Percentiles rank a stretch among this genome's conserved stretches.
Evolutionary conservation across 2,329 filamentous ascomycete genomes (phyloP).

Genomic region (Trichoderma koningiopsis): DNA sequence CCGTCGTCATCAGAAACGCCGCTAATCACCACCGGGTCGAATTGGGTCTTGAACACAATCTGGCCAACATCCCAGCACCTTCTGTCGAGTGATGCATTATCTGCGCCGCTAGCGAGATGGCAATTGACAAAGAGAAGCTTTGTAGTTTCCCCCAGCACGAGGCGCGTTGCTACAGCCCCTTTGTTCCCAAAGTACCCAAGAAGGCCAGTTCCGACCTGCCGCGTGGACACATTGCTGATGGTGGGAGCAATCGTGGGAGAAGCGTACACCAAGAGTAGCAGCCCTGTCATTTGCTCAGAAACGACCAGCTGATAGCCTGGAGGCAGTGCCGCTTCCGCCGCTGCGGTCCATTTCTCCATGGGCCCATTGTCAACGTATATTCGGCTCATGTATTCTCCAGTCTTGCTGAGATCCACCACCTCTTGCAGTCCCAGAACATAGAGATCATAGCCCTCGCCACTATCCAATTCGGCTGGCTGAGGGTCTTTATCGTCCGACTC

Average conservation of each 20-base stretch:
- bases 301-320: slow-evolving; percentile 74
- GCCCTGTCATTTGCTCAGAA: slow-evolving; percentile 81
- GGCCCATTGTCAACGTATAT: slow-evolving; percentile 72
- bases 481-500: slow-evolving; percentile 41
- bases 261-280: slow-evolving; percentile 83
- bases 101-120: slow-evolving; percentile 85
- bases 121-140: slow-evolving; percentile 87
- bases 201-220: slow-evolving; percentile 82
- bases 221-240: slow-evolving; percentile 79
- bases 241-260: slow-evolving; percentile 73
- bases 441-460: slow-evolving; percentile 73
- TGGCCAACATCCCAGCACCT: slow-evolving; percentile 89
- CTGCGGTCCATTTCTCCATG: slow-evolving; percentile 77
- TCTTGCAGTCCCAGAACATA: slow-evolving; percentile 93
- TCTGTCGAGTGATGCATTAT: slow-evolving; percentile 74
- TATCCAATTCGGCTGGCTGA: slow-evolving; percentile 49
- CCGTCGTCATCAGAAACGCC: slow-evolving; percentile 67
- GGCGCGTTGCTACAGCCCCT: slow-evolving; percentile 77
- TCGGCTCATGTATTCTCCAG: slow-evolving; percentile 72
- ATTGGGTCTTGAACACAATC: slow-evolving; percentile 73
- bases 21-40: slow-evolving; percentile 69
- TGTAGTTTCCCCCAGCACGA: slow-evolving; percentile 88
- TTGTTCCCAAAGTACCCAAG: slow-evolving; percentile 97
- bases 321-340: slow-evolving; percentile 73
- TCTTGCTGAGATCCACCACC: slow-evolving; percentile 80